Percentiles rank a stretch among this genome's conserved stretches.
Conservation (phyloP, 768 basidiomycete genomes). For the Leccinellum albellum region DNA sequence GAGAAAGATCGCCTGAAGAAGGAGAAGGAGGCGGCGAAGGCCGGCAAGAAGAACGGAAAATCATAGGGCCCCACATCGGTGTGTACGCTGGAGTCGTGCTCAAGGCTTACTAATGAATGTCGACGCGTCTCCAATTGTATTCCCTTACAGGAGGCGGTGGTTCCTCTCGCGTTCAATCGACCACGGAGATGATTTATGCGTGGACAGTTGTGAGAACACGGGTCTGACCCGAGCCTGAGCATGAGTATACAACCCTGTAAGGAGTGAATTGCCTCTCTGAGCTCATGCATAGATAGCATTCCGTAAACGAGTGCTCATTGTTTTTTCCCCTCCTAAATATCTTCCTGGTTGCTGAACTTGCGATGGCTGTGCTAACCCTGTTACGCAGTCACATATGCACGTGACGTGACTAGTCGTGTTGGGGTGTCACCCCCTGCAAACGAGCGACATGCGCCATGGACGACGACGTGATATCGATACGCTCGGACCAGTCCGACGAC, state of each 20-base stretch:
- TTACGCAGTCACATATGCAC: slow-evolving; percentile 11
- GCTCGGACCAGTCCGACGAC: slow-evolving; percentile 24
- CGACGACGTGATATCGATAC: slow-evolving; percentile 35
- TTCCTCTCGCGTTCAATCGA: background rate
- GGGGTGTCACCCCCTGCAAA: slow-evolving; percentile 12
- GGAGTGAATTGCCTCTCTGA: background rate
- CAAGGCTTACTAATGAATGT: background rate
- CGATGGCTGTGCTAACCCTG: background rate
- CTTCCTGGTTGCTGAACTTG: background rate
- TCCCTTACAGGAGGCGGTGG: background rate
- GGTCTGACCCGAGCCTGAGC: background rate
- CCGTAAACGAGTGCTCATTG: background rate
- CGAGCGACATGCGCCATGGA: slow-evolving; percentile 13
- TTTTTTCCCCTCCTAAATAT: background rate
- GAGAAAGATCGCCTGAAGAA: slow-evolving; percentile 54
- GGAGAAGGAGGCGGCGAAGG: slow-evolving; percentile 51
- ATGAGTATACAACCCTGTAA: slow-evolving; percentile 4
- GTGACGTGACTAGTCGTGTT: slow-evolving; percentile 30
- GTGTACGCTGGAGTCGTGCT: background rate
- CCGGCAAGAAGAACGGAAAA: slow-evolving; percentile 32
- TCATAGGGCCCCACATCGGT: slow-evolving; percentile 18
- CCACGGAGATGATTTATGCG: slow-evolving; percentile 15
- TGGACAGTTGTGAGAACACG: slow-evolving; percentile 8
- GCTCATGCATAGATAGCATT: background rate
- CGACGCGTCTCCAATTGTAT: slow-evolving; percentile 1